Evolutionary conservation across 1,139 yeast species (phyloP).

Genomic region (Geotrichum candidum): DNA sequence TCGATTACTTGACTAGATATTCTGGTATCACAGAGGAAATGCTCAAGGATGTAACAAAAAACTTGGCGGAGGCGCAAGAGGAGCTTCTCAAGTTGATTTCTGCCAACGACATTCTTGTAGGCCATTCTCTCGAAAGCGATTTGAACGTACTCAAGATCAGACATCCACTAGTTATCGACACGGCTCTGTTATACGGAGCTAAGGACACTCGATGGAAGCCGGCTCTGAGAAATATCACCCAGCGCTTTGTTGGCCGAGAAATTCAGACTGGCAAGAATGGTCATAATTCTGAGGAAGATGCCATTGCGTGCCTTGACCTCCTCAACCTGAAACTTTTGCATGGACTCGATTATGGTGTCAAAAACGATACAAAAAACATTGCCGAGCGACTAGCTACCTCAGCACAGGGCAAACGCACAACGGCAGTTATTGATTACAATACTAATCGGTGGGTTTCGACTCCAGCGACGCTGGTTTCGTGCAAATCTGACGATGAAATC

Average conservation of each 20-base stretch:
- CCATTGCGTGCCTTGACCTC: constrained; percentile 71
- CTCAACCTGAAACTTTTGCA: constrained; percentile 60
- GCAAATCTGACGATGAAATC: constrained; percentile 55
- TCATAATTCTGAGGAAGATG: constrained; percentile 86
- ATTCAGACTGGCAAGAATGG: constrained; percentile 65
- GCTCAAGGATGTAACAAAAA: constrained; percentile 56
- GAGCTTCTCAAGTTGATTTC: constrained; percentile 54
- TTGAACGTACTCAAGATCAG: constrained; percentile 71
- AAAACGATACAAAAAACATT: constrained; percentile 17
- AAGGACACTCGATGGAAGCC: constrained; percentile 79
- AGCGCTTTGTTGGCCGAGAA: constrained; percentile 45
- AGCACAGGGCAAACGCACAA: constrained; percentile 19
- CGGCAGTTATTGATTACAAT: constrained; percentile 36
- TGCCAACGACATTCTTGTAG: constrained; percentile 60
- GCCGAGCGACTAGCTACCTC: constrained; percentile 21
- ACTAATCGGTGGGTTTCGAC: constrained; percentile 35
- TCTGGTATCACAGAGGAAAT: constrained; percentile 81
- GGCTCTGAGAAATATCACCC: constrained; percentile 62
- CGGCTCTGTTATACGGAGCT: constrained; percentile 64
- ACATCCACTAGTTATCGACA: constrained; percentile 72
- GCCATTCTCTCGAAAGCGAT: constrained; percentile 93
- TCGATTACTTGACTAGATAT: constrained; percentile 72
- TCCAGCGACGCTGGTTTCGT: constrained; percentile 38
- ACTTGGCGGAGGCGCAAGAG: constrained; percentile 60
- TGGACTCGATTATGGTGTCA: constrained; percentile 60